A percentile compares a stretch with the other conserved stretches of the same genome.
These are phyloP conservation scores for Viridothelium virens DNA, from an alignment of 495 filamentous ascomycete genomes.

Conservation along the genomic window DNA sequence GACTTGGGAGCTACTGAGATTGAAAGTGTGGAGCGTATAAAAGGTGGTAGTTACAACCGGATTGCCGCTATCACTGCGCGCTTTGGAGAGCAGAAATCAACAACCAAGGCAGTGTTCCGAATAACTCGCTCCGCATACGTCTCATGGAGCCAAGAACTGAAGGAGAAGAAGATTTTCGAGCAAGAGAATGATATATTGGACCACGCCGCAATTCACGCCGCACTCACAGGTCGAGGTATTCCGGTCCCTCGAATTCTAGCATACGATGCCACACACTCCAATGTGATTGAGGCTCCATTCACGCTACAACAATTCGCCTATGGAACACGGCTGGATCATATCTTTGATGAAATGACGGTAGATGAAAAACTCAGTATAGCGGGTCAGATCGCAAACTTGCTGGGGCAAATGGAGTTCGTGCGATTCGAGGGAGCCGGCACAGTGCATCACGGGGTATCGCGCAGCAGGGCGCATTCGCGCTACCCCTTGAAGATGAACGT, in stretches of 20 bases:
- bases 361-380: not conserved
- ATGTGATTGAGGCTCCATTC: not conserved
- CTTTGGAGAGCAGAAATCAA: not conserved
- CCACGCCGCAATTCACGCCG: not conserved
- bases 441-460: not conserved
- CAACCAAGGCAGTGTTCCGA: not conserved
- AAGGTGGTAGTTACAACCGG: constrained; percentile 3
- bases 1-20: not conserved
- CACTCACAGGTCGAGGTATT: not conserved
- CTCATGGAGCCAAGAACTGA: not conserved
- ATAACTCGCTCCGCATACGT: not conserved
- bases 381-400: not conserved
- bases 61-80: not conserved
- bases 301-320: not conserved
- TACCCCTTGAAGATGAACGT: not conserved
- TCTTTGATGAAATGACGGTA: not conserved
- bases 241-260: not conserved
- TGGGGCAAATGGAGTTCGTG: not conserved
- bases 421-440: not conserved
- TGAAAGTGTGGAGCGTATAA: not conserved
- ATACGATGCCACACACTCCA: not conserved
- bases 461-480: not conserved
- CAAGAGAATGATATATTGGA: not conserved
- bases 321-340: not conserved
- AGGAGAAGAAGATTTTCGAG: not conserved